Percentiles rank a stretch among this genome's conserved stretches.
phyloP scores from a whole-genome alignment of 352 stramenopile species.

The Pythium periplocum region DNA sequence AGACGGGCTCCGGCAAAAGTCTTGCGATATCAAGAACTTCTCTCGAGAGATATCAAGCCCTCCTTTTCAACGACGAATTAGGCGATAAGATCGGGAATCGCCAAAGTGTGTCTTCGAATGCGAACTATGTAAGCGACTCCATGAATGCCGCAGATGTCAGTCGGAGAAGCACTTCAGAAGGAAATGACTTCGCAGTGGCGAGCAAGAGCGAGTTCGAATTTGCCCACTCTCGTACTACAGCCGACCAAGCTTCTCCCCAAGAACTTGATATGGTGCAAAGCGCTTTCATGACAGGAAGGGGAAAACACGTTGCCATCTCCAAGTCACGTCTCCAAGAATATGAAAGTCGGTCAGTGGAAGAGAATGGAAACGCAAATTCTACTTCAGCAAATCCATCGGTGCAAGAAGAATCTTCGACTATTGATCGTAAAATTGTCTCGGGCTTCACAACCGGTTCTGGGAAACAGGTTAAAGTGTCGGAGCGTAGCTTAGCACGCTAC shows the following conservation, averaged over 20 bases:
- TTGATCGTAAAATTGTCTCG: not conserved
- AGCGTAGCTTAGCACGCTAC: conserved; percentile 23
- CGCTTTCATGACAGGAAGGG: conserved; percentile 7
- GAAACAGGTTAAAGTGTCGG: conserved; percentile 23
- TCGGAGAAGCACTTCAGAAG: too few species aligned
- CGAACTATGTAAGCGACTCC: too few species aligned
- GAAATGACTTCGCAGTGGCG: too few species aligned
- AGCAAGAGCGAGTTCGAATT: too few species aligned
- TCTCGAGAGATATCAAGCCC: conserved; percentile 3
- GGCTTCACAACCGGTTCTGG: conserved; percentile 30
- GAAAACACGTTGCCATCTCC: conserved; percentile 2
- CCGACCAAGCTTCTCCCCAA: too few species aligned
- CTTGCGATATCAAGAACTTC: not conserved
- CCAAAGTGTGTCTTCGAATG: too few species aligned
- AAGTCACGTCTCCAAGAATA: conserved; percentile 4
- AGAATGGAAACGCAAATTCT: conserved; percentile 1
- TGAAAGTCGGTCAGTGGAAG: conserved; percentile 2
- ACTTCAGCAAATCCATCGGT: not conserved
- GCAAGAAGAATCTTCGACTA: not conserved
- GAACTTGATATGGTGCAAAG: not conserved
- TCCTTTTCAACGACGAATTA: conserved; percentile 1
- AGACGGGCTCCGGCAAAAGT: conserved; percentile 10
- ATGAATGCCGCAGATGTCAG: too few species aligned
- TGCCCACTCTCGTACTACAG: too few species aligned
- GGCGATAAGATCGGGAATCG: not conserved